Evolutionary conservation across 2,329 filamentous ascomycete genomes (phyloP), one percentile per base, ranked within the genome.

Genomic region (Ampelomyces quisqualis): DNA sequence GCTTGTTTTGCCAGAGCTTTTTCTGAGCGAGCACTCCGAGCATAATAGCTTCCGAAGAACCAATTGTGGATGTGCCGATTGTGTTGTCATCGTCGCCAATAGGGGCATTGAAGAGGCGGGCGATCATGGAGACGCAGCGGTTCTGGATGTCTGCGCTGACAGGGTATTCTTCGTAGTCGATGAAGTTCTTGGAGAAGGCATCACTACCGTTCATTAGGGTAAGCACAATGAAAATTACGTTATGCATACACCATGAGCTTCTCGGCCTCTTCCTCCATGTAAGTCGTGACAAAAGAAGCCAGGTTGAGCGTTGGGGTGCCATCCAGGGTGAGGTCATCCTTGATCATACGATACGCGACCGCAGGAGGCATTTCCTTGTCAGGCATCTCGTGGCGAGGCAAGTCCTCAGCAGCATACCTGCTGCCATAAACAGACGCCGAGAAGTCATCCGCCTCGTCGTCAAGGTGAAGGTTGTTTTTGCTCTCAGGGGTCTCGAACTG

Each of bases 191-290:
- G 68, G 86, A 82, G 68, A 96, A 89, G 38, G 86, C 82, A 52
- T 96, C 90, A 43, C 61, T 65, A 23, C 3, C 11, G 15, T 14
- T 22, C 33, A 13, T 5, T 9, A 14, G 9, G 11, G 20, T 24
- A 5, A 17, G 14, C 22, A 11, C 5, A 11, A 3, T 8, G 6
- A 31, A 7, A 21, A 14, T 10, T 7, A n/a, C 1, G 26, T 8
- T 7, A 91, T 11, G 43, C 89, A 32, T 58, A 63, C 52, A 84
- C 75, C 91, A 97, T 97, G 70, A 96, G 86, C 71, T 94, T 90
- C 73, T 96, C 90, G 14, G 86, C 90, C 70, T 96, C 91, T 31
- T 95, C 88, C 74, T 96, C 90, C 90, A 95, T 96, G 75, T 94
- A 96, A 1, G 91, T 96, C 1, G 90, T 95, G 53, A 95, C 90